phyloP scores from a whole-genome alignment of 2,329 filamentous ascomycete species.

The Hirsutella rhossiliensis region DNA sequence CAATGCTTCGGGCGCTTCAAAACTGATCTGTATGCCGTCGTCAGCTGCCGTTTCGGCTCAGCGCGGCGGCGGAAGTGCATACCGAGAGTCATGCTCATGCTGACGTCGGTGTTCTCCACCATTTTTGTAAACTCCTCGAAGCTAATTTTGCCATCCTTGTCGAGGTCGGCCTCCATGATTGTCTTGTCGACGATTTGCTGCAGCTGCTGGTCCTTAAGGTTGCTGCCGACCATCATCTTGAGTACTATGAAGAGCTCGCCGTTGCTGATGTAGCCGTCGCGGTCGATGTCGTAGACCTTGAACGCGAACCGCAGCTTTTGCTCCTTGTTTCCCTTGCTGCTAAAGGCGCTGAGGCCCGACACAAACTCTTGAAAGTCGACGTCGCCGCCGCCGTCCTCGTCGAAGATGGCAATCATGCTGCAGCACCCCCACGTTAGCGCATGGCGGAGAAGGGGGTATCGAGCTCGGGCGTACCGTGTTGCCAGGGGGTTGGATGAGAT shows the following conservation, averaged over 20 bases:
- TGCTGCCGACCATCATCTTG: slow-evolving; percentile 99
- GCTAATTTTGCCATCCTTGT: slow-evolving; percentile 94
- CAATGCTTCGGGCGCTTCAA: slow-evolving; percentile 1
- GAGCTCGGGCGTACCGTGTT: slow-evolving; percentile 52
- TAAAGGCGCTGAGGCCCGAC: slow-evolving; percentile 87
- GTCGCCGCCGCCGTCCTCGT: slow-evolving; percentile 94
- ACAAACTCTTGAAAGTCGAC: slow-evolving; percentile 99
- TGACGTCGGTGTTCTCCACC: slow-evolving; percentile 86
- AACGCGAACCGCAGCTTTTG: slow-evolving; percentile 97
- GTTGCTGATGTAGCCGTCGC: slow-evolving; percentile 97
- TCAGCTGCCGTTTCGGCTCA: not conserved
- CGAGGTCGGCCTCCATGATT: slow-evolving; percentile 97
- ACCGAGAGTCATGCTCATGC: slow-evolving; percentile 65
- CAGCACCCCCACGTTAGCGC: not conserved
- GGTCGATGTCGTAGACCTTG: slow-evolving; percentile 99
- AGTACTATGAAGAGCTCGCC: slow-evolving; percentile 98
- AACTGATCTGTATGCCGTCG: slow-evolving; percentile 10
- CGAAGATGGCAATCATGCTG: slow-evolving; percentile 98
- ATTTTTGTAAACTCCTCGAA: slow-evolving; percentile 99
- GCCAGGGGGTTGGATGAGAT: slow-evolving; percentile 96
- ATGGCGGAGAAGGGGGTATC: not conserved
- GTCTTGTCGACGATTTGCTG: slow-evolving; percentile 99
- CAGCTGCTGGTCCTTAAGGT: slow-evolving; percentile 96
- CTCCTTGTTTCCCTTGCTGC: slow-evolving; percentile 96
- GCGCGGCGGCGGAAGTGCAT: slow-evolving; percentile 12